Percentiles rank a stretch among this genome's conserved stretches.
phyloP scores from a whole-genome alignment of 139 green algal species.

The Mychonastes homosphaera region DNA sequence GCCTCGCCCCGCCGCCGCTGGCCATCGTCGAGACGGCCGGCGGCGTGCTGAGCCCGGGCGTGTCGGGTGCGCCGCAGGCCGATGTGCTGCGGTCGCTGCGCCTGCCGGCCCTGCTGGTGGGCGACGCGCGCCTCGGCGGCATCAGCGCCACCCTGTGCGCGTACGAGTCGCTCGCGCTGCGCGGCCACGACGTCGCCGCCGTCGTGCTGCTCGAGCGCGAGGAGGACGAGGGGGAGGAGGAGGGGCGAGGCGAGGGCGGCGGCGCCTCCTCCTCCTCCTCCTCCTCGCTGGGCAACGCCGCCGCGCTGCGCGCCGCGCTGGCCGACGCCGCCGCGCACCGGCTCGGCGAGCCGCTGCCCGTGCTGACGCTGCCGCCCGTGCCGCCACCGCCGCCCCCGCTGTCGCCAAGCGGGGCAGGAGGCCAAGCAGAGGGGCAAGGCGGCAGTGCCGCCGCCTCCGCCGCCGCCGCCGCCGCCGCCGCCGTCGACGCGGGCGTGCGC shows the following conservation, averaged over 20 bases:
- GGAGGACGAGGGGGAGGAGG: slow-evolving; percentile 3
- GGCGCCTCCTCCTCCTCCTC: slow-evolving; percentile 24
- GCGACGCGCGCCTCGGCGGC: slow-evolving; percentile 77
- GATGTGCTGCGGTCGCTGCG: slow-evolving; percentile 66
- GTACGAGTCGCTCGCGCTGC: slow-evolving; percentile 58
- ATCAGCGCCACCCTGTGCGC: slow-evolving; percentile 82
- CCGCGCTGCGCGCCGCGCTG: neutral
- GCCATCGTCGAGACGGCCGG: slow-evolving; percentile 87
- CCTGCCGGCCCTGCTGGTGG: slow-evolving; percentile 81
- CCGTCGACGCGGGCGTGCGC: slow-evolving; percentile 37
- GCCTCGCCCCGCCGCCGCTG: slow-evolving; percentile 15
- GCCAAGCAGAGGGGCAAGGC: neutral
- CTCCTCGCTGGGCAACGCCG: slow-evolving; percentile 5
- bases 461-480: neutral
- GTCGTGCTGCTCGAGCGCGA: slow-evolving; percentile 60
- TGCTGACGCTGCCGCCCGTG: slow-evolving; percentile 23
- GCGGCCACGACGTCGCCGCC: slow-evolving; percentile 65
- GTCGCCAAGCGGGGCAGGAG: neutral
- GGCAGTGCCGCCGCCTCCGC: neutral
- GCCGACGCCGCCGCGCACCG: slow-evolving; percentile 21
- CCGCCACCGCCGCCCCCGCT: slow-evolving; percentile 5
- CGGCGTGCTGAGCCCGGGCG: slow-evolving; percentile 70
- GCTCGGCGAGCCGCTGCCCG: slow-evolving; percentile 19
- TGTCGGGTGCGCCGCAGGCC: slow-evolving; percentile 63
- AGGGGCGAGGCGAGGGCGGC: too few relatives aligned